phyloP scores from a whole-genome alignment of 208 protist genomes.

The Tetramitus jugosus region DNA sequence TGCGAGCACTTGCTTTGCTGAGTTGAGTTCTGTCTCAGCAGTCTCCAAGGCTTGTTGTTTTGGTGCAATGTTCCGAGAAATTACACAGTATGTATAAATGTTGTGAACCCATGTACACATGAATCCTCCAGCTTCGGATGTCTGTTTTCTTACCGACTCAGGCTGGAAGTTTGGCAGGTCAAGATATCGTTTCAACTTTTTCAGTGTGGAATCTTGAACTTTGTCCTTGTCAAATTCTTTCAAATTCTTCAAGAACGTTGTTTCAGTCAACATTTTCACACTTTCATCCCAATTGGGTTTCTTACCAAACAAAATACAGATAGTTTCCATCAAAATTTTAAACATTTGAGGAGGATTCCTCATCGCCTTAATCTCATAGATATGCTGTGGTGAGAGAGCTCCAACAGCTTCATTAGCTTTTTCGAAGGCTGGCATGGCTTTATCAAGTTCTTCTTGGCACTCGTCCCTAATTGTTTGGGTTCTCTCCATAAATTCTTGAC shows the following conservation, averaged over 20 bases:
- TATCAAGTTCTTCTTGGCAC: conserved; percentile 85
- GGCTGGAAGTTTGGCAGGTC: conserved; percentile 81
- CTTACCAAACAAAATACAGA: conserved; percentile 86
- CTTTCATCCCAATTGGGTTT: conserved; percentile 87
- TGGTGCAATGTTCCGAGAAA: conserved; percentile 74
- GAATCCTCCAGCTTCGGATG: conserved; percentile 79
- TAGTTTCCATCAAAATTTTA: conserved; percentile 84
- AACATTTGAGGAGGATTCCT: conserved; percentile 87
- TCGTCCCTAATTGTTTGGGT: conserved; percentile 57
- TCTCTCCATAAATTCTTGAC: conserved; percentile 40
- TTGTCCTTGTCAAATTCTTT: conserved; percentile 67
- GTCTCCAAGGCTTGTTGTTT: conserved; percentile 62
- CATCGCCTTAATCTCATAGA: conserved; percentile 95
- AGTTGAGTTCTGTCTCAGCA: conserved; percentile 63
- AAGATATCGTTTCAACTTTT: conserved; percentile 70
- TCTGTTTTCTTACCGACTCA: conserved; percentile 79
- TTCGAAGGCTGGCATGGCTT: conserved; percentile 88
- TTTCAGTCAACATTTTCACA: conserved; percentile 84
- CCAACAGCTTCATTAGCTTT: conserved; percentile 86
- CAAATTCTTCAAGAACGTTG: conserved; percentile 86
- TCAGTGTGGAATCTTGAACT: conserved; percentile 31
- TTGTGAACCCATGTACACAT: conserved; percentile 87
- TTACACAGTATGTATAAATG: conserved; percentile 84
- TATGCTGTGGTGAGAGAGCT: conserved; percentile 86
- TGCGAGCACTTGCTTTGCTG: conserved; percentile 56